Percentiles rank a stretch among this genome's conserved stretches.
These are phyloP conservation scores for Torulaspora delbrueckii DNA, from an alignment of 805 yeast species.

Conservation along the genomic window DNA sequence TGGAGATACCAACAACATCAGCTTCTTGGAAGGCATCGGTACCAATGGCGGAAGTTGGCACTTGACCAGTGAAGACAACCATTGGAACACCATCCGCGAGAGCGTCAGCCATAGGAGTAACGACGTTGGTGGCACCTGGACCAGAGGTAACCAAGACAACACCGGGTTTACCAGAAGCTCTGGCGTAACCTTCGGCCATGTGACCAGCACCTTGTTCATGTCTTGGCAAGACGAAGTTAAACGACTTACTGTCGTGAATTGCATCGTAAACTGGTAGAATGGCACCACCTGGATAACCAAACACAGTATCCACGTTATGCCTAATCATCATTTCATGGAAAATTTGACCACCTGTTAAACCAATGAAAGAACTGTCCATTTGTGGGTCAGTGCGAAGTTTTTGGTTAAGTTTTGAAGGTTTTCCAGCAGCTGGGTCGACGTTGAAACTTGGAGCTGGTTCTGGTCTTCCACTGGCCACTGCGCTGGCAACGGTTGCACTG, in stretches of 20 bases:
- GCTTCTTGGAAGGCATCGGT: slow-evolving; percentile 99
- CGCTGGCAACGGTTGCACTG: slow-evolving; percentile 15
- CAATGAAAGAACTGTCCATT: slow-evolving; percentile 86
- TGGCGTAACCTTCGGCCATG: slow-evolving; percentile 99
- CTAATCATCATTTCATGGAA: slow-evolving; percentile 98
- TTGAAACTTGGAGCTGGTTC: slow-evolving; percentile 37
- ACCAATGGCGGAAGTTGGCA: slow-evolving; percentile 91
- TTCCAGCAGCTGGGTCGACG: slow-evolving; percentile 19
- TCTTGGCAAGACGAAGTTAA: slow-evolving; percentile 86
- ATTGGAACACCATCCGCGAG: slow-evolving; percentile 95
- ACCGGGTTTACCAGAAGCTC: slow-evolving; percentile 94
- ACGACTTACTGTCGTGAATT: slow-evolving; percentile 82
- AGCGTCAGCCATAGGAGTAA: slow-evolving; percentile 98
- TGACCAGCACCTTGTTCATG: slow-evolving; percentile 99
- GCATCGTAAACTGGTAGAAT: slow-evolving; percentile 97
- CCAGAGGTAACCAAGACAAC: slow-evolving; percentile 98
- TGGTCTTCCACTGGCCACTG: slow-evolving; percentile 26
- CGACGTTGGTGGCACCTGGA: slow-evolving; percentile 97
- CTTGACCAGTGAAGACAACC: slow-evolving; percentile 97
- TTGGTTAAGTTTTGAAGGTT: slow-evolving; percentile 11
- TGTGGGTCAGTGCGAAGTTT: slow-evolving; percentile 12
- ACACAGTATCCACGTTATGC: slow-evolving; percentile 91
- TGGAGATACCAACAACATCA: slow-evolving; percentile 92
- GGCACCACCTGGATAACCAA: slow-evolving; percentile 99
- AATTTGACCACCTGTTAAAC: slow-evolving; percentile 96